These are phyloP conservation scores for Curvularia sp. DNA, from an alignment of 2,329 filamentous ascomycete species.

Conservation along the genomic window DNA sequence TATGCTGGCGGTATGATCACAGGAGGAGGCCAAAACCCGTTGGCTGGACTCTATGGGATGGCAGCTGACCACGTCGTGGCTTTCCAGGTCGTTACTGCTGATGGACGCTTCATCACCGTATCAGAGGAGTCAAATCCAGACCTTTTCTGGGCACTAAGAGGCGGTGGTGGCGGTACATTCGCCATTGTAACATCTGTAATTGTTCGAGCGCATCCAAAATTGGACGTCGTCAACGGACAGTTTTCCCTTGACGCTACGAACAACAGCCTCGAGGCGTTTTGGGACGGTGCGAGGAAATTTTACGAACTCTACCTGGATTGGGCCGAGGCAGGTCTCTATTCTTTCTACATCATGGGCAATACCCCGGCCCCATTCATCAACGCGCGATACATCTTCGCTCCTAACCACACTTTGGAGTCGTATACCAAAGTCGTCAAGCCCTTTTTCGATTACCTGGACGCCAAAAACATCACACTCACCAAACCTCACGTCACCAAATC, in stretches of 20 bases:
- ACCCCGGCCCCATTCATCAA: conserved; percentile 14
- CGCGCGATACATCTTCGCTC: conserved; percentile 27
- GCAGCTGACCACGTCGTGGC: conserved; percentile 32
- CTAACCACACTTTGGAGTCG: conserved; percentile 22
- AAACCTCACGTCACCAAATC: conserved; percentile 30
- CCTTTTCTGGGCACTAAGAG: conserved; percentile 35
- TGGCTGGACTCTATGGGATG: conserved; percentile 54
- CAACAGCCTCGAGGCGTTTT: conserved; percentile 29
- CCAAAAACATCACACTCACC: conserved; percentile 29
- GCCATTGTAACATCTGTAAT: conserved; percentile 24
- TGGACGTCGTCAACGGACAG: conserved; percentile 32
- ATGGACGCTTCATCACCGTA: conserved; percentile 20
- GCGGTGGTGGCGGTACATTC: conserved; percentile 32
- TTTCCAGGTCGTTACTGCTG: conserved; percentile 30
- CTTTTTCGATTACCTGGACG: conserved; percentile 20
- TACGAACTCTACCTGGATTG: conserved; percentile 22
- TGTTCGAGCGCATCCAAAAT: conserved; percentile 30
- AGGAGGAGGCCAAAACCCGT: conserved; percentile 61
- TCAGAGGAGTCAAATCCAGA: conserved; percentile 20
- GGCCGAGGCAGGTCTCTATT: conserved; percentile 27
- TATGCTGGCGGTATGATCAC: conserved; percentile 48
- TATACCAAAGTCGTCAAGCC: conserved; percentile 22
- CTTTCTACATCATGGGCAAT: conserved; percentile 28
- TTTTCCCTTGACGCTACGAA: conserved; percentile 29
- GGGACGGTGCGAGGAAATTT: conserved; percentile 18